Evolutionary conservation across 2,329 filamentous ascomycete genomes (phyloP).

Genomic region (Lachnellula hyalina): DNA sequence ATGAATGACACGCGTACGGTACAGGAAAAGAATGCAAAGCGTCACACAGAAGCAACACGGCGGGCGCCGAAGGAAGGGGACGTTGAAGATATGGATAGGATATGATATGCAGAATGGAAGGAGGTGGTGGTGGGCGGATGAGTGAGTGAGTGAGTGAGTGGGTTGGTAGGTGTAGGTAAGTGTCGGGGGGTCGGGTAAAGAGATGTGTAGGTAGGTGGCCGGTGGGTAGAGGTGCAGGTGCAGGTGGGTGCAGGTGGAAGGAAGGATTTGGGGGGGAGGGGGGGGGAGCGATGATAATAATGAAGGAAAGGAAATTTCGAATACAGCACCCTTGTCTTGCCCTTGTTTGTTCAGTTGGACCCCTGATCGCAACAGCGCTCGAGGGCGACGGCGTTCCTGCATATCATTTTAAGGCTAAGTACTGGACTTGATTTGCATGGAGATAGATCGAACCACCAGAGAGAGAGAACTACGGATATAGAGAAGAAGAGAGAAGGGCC

Average conservation of each 20-base stretch:
- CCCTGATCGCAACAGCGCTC: conserved; percentile 9
- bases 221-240: not conserved
- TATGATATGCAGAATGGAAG: not conserved
- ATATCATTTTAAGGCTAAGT: conserved; percentile 11
- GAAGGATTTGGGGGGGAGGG: no score
- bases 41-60: not conserved
- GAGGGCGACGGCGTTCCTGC: conserved; percentile 6
- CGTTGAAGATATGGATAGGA: not conserved
- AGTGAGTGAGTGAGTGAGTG: not conserved
- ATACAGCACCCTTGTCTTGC: conserved; percentile 3
- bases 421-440: not conserved
- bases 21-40: not conserved
- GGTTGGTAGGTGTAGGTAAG: no score
- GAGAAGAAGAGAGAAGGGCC: not conserved
- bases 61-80: not conserved
- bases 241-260: not conserved
- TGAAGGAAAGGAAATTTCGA: conserved; percentile 7
- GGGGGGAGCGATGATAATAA: conserved; percentile 3
- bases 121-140: not conserved
- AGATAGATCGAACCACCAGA: not conserved
- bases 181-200: no score
- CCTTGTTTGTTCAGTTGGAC: conserved; percentile 3
- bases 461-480: no score
- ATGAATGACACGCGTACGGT: not conserved
- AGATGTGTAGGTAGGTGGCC: no score